phyloP scores from a whole-genome alignment of 208 protist genomes.

The Leptomonas seymouri region DNA sequence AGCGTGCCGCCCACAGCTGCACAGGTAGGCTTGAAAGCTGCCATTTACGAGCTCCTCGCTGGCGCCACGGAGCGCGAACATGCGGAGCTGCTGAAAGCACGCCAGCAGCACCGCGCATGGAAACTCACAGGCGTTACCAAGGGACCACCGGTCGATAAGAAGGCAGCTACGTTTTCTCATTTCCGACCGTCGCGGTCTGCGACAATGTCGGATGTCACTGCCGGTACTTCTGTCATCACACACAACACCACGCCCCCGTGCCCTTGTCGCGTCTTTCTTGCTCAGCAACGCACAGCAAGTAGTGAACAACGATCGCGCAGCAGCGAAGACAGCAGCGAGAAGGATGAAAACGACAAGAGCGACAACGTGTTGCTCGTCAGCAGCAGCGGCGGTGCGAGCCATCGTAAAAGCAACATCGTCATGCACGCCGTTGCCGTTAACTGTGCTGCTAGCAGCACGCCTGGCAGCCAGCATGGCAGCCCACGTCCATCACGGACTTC shows the following conservation, averaged over 20 bases:
- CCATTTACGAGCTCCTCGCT: conserved; percentile 23
- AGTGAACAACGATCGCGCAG: not conserved
- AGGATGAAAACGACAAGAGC: not conserved
- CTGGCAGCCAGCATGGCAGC: not conserved
- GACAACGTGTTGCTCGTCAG: not conserved
- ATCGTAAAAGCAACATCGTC: not conserved
- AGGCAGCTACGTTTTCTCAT: conserved; percentile 11
- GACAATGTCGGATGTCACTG: not conserved
- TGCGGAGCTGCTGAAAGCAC: not conserved
- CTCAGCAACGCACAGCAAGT: conserved; percentile 7
- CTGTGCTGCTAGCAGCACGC: not conserved
- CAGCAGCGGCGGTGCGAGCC: not conserved
- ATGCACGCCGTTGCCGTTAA: not conserved
- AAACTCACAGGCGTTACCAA: conserved; percentile 1
- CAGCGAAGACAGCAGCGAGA: conserved; percentile 1
- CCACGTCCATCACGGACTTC: not conserved
- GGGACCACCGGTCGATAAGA: not conserved
- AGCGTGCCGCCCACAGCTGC: conserved; percentile 3
- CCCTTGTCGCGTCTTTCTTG: conserved; percentile 17
- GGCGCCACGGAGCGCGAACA: conserved; percentile 11
- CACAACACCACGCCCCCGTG: conserved; percentile 18
- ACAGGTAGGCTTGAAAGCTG: conserved; percentile 9
- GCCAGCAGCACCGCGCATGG: conserved; percentile 13
- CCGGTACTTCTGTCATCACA: not conserved
- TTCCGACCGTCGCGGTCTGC: not conserved